Evolutionary conservation across 139 green algal genomes (phyloP).

Genomic region (Pseudopediastrum boryanum): DNA sequence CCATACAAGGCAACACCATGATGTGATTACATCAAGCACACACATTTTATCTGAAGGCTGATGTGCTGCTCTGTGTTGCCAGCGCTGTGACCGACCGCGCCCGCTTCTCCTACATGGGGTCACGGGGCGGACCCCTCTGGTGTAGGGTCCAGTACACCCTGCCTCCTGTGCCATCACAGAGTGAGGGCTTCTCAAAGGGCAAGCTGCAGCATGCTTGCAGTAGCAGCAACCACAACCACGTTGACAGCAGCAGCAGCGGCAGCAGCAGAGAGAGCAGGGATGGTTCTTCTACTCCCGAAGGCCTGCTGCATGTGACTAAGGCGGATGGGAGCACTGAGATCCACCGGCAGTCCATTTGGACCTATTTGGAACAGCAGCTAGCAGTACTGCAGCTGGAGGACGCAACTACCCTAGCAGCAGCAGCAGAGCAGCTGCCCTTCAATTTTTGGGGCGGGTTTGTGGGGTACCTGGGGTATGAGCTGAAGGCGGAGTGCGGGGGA

Average conservation of each 20-base stretch:
- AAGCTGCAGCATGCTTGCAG: not conserved
- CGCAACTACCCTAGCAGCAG: conserved; percentile 10
- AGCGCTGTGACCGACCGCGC: conserved; percentile 72
- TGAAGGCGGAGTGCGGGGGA: conserved; percentile 84
- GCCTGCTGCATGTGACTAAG: no score
- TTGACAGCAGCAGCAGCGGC: not conserved
- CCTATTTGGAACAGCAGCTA: conserved; percentile 50
- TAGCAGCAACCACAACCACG: conserved; percentile 11
- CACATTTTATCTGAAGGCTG: no score
- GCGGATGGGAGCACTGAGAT: not conserved
- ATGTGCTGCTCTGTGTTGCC: no score
- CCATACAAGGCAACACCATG: no score
- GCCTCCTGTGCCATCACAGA: no score
- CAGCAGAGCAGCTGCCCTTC: conserved; percentile 79
- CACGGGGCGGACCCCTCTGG: conserved; percentile 77
- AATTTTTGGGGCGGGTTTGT: conserved; percentile 95
- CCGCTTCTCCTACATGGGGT: conserved; percentile 95
- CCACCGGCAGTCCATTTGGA: conserved; percentile 40
- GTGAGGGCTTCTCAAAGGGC: no score
- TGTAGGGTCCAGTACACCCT: conserved; percentile 76
- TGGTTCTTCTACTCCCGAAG: no score
- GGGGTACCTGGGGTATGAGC: conserved; percentile 97
- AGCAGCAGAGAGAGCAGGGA: not conserved
- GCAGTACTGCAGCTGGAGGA: conserved; percentile 7
- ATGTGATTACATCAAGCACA: no score